Conservation (phyloP, 164 flowering plant genomes). For the Nelumbo lutea region DNA sequence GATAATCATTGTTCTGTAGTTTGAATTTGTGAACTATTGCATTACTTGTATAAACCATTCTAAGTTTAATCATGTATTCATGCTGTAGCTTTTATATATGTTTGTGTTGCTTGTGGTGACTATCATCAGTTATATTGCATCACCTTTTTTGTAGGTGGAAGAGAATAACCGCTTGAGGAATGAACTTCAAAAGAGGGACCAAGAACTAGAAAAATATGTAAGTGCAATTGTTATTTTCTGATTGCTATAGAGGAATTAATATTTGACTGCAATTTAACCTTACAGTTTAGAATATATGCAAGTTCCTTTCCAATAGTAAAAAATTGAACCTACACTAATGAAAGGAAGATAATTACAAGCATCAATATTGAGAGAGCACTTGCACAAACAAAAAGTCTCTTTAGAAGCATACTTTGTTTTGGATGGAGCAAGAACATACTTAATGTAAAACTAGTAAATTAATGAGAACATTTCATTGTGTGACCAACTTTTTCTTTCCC, state of each 20-base stretch:
- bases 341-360: neutral
- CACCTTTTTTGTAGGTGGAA: slow-evolving; percentile 40
- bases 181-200: slow-evolving; percentile 45
- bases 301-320: neutral
- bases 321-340: neutral
- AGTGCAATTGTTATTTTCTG: slow-evolving; percentile 14
- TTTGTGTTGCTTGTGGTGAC: neutral
- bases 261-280: neutral
- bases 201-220: slow-evolving; percentile 65
- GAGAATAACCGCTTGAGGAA: slow-evolving; percentile 59
- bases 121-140: neutral
- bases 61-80: neutral
- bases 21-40: too few relatives aligned
- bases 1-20: too few relatives aligned
- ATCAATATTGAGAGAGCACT: too few relatives aligned
- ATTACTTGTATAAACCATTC: too few relatives aligned
- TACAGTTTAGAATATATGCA: neutral
- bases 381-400: too few relatives aligned
- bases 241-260: too few relatives aligned
- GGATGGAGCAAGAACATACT: neutral
- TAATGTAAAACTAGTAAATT: neutral
- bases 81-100: neutral
- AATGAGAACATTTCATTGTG: neutral
- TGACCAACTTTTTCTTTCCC: neutral
- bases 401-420: neutral